Conservation (phyloP, 441 rosid species). For the Aquilaria agallochum region DNA sequence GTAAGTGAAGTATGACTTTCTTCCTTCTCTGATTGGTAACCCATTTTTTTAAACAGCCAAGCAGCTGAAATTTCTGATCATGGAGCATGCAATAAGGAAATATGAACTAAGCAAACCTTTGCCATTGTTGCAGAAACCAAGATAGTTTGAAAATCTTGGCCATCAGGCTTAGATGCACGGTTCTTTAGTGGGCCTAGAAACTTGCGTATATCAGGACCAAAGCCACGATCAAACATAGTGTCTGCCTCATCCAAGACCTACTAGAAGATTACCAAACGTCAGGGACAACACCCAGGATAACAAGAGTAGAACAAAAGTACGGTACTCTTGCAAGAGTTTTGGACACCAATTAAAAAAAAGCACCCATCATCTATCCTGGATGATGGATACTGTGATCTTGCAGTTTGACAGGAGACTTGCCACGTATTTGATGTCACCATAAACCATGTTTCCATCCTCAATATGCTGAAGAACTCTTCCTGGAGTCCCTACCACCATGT, state of each 20-base stretch:
- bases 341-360: neutral
- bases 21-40: too few species aligned
- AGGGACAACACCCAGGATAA: conserved; percentile 7
- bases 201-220: conserved; percentile 92
- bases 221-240: conserved; percentile 97
- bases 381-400: too few species aligned
- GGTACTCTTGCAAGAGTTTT: too few species aligned
- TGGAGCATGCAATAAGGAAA: neutral
- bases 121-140: conserved; percentile 93
- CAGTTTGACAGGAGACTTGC: conserved; percentile 29
- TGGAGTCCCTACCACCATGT: conserved; percentile 95
- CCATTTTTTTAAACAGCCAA: too few species aligned
- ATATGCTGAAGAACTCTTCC: conserved; percentile 95
- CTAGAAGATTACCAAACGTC: conserved; percentile 12
- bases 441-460: conserved; percentile 87
- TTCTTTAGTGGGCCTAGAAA: conserved; percentile 78
- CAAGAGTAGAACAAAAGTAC: neutral
- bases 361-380: too few species aligned
- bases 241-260: conserved; percentile 98
- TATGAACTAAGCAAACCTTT: conserved; percentile 37
- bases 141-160: conserved; percentile 83
- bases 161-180: conserved; percentile 63
- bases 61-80: too few species aligned
- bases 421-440: conserved; percentile 89
- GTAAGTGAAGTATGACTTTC: too few species aligned